Evolutionary conservation across 2,329 filamentous ascomycete species (phyloP), one percentile per base, ranked within the genome.

Genomic region (Fusarium sororula): DNA sequence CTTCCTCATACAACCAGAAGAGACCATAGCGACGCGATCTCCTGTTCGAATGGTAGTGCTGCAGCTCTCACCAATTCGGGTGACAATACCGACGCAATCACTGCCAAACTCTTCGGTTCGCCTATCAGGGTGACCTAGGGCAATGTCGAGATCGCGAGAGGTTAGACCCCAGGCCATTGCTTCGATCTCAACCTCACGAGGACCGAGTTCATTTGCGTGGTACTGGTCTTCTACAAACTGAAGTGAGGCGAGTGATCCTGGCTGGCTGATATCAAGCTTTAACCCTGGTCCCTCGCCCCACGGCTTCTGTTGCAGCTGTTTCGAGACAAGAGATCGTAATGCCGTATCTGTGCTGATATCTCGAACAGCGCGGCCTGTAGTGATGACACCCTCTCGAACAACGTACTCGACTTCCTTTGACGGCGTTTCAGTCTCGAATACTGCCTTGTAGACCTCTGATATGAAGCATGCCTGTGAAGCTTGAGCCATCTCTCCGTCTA

Each of bases 401-500:
- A n/a, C 10, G 12, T 58, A 67, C 32, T 67, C 64, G 1, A 67
- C 41, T 3, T 67, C 64, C 1, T 50, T 28, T 4, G 51, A n/a
- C 1, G 38, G 24, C 2, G 37, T 6, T 10, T 7, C 3, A 15
- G 37, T 4, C 1, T 22, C 28, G 1, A 67, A 67, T 2, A 32
- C 13, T 2, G 15, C 13, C 5, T 22, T 11, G 7, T 17, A 44
- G 15, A 51, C 38, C 8, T 42, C 15, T 0, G 26, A 56, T 14
- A 67, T 28, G 32, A 38, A 7, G 0, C 15, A 3, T 7, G 28
- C 17, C 3, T 20, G 12, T n/a, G 44, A 28, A 5, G 4, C 17
- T 6, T 7, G 7, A 3, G 6, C 6, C 3, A 22, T 24, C 5
- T 18, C 17, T 0, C 26, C 44, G 3, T 57, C 37, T 0, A 63